phyloP scores from a whole-genome alignment of 305 asterid genomes.

The Fraxinus nigra region DNA sequence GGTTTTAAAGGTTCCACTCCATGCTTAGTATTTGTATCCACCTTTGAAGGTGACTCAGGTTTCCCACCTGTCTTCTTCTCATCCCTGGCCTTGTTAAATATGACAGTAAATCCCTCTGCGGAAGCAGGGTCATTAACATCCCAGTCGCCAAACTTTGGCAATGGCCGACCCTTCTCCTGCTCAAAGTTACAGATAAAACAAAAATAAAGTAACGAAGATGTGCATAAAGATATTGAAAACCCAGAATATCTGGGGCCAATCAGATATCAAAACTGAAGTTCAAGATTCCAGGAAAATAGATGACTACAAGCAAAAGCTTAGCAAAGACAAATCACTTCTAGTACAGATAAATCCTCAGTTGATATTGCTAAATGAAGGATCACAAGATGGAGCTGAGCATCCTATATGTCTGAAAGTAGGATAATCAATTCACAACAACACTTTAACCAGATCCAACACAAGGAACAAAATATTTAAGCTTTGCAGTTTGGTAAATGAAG shows the following conservation, averaged over 20 bases:
- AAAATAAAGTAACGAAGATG: background rate
- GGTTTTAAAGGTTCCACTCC: slow-evolving; percentile 26
- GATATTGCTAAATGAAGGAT: slow-evolving; percentile 2
- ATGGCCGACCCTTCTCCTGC: slow-evolving; percentile 40
- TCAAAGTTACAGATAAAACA: background rate
- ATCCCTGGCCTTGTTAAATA: slow-evolving; percentile 39
- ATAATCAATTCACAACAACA: background rate
- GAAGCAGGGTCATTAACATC: slow-evolving; percentile 40
- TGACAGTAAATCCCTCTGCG: slow-evolving; percentile 42
- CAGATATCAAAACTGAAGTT: background rate
- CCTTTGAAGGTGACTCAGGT: slow-evolving; percentile 32
- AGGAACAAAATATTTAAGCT: background rate
- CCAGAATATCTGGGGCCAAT: slow-evolving; percentile 7
- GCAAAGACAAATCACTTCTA: background rate
- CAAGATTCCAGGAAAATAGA: slow-evolving; percentile 3
- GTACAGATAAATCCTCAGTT: slow-evolving; percentile 5
- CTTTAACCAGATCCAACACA: background rate
- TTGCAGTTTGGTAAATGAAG: background rate
- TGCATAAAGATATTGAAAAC: background rate
- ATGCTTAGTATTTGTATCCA: slow-evolving; percentile 17
- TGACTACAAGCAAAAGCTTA: slow-evolving; percentile 6
- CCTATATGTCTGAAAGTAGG: background rate
- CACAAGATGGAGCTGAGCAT: background rate
- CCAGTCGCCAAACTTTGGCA: slow-evolving; percentile 43
- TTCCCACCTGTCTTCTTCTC: slow-evolving; percentile 41